Evolutionary conservation across 2,329 filamentous ascomycete species (phyloP).

Genomic region (Fonsecaea multimorphosa): DNA sequence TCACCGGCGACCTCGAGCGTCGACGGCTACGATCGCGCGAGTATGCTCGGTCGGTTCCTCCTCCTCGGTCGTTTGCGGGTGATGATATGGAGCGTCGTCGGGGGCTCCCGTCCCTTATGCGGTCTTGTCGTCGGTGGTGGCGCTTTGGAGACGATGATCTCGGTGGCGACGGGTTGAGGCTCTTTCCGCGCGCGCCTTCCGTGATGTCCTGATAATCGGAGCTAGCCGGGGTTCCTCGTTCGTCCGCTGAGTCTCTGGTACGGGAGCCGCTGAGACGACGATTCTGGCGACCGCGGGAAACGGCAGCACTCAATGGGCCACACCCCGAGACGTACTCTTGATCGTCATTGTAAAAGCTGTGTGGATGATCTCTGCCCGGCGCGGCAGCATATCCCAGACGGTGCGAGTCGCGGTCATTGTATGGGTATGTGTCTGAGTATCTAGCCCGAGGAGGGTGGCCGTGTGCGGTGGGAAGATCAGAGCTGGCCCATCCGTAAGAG

Average conservation of each 20-base stretch:
- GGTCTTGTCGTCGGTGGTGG: background rate
- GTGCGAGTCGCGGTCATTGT: background rate
- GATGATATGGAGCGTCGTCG: background rate
- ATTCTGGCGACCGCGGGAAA: background rate
- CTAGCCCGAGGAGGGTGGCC: background rate
- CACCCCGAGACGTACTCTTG: background rate
- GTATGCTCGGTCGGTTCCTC: no score
- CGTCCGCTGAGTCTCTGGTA: background rate
- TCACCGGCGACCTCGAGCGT: background rate
- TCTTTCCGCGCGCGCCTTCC: background rate
- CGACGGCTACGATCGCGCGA: background rate
- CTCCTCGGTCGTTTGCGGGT: slow-evolving; percentile 1
- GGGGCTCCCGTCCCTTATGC: background rate
- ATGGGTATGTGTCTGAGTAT: background rate
- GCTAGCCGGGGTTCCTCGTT: background rate
- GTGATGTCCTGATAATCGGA: background rate
- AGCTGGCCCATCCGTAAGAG: background rate
- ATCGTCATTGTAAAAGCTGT: background rate
- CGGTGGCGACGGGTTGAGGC: background rate
- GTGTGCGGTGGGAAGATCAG: background rate
- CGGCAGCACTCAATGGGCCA: background rate
- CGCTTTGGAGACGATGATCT: background rate
- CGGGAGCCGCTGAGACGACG: background rate
- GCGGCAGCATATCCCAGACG: background rate
- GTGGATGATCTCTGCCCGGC: background rate